Evolutionary conservation across 352 stramenopile species (phyloP).

Genomic region (Globisporangium nodosum): DNA sequence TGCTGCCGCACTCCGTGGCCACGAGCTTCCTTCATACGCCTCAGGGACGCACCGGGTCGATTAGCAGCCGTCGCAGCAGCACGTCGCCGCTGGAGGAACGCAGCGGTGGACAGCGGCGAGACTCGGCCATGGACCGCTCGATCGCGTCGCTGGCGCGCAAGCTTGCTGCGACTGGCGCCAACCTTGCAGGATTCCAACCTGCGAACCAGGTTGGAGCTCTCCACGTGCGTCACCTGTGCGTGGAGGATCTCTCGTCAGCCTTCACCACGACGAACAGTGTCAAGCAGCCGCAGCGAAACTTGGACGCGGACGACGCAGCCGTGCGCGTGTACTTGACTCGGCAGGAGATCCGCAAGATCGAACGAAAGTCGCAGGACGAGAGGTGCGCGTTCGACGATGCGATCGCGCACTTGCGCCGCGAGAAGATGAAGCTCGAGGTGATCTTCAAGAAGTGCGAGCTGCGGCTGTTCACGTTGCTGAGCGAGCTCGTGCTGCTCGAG

Average conservation of each 20-base stretch:
- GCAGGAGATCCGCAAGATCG: constrained; percentile 63
- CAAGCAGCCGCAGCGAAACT: constrained; percentile 6
- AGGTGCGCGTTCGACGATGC: constrained; percentile 82
- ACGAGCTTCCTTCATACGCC: constrained; percentile 5
- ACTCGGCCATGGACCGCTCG: constrained; percentile 21
- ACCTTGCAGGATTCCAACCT: not conserved
- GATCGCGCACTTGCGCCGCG: constrained; percentile 83
- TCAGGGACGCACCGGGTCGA: constrained; percentile 4
- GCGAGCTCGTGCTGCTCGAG: constrained; percentile 86
- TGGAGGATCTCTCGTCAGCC: constrained; percentile 6
- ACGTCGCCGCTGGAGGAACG: not conserved
- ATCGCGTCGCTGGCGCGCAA: constrained; percentile 28
- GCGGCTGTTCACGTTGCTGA: constrained; percentile 78
- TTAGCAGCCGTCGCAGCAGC: constrained; percentile 1
- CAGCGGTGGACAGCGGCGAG: not conserved
- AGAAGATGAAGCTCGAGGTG: constrained; percentile 84
- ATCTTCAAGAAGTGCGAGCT: constrained; percentile 88
- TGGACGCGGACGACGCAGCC: constrained; percentile 41
- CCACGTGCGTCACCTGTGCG: constrained; percentile 10
- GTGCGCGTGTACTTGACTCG: constrained; percentile 49
- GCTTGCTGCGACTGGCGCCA: constrained; percentile 7
- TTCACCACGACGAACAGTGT: not conserved
- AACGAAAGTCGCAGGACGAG: constrained; percentile 57
- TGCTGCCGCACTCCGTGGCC: constrained; percentile 27
- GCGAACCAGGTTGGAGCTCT: not conserved